Base-by-base conservation (phyloP, 345 rosid genomes). In the Iberis pinnata region DNA sequence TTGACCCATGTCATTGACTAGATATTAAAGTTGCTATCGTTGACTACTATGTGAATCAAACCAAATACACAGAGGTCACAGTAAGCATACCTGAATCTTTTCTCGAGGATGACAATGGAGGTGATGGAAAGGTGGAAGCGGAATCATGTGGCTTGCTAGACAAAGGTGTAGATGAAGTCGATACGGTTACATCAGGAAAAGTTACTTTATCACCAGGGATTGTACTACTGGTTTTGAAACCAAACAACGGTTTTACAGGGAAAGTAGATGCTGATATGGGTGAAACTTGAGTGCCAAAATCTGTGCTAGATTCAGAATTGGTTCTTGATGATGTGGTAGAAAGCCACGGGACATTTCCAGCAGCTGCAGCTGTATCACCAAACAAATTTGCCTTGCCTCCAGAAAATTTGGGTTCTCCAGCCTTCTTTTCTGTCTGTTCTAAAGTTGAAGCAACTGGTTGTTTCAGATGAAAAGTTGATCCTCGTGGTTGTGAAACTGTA, bases 181-280 rank as follows among this genome's bases (percentile, higher is more conserved):
- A 53, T 32, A 45, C 51, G 4, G 35, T 40, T 60, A 10, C 39
- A 46, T 61, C 57, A 53, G 71, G 66, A 47, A 53, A 25, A 39
- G 50, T 45, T 50, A 47, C 40, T 54, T 49, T 73, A 53, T 72
- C 79, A 67, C 76, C 56, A 49, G 75, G 67, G 63, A 66, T 74
- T 71, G 45, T 61, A 66, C 60, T 67, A 51, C 59, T 72, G 15
- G 64, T 43, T 9, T 63, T 63, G 43, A 46, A 32, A 66, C 63
- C 70, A 58, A 71, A 71, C 24, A 70, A 53, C 52, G 58, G 73
- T 51, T 61, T 62, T 45, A 40, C 71, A 53, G 71, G 59, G 6
- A 19, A 32, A 60, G 69, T 39, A 61, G 73, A 37, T 58, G 73
- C 57, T 3, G 49, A 43, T 18, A 63, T 46, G n/a, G 65, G 47